These are phyloP conservation scores for Phytophthora nicotianae DNA, from an alignment of 352 stramenopile species.

Conservation along the genomic window DNA sequence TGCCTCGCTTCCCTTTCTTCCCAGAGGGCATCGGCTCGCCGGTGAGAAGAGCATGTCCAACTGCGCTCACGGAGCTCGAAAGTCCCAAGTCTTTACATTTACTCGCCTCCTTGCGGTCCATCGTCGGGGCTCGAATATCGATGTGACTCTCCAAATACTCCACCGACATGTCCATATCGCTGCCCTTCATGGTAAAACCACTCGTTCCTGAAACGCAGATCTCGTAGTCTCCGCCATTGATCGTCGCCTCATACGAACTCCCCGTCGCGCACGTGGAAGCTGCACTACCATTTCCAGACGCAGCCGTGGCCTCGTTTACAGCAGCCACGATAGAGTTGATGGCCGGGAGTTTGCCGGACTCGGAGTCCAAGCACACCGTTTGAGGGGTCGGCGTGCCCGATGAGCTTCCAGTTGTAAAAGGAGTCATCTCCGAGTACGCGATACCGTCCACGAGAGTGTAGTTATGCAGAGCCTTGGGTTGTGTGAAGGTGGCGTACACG, in stretches of 20 bases:
- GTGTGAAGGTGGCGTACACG: slow-evolving; percentile 22
- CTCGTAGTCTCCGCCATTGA: slow-evolving; percentile 14
- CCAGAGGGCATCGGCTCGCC: slow-evolving; percentile 10
- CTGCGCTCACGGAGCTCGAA: slow-evolving; percentile 5
- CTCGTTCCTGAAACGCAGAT: slow-evolving; percentile 21
- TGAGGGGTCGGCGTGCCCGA: background rate
- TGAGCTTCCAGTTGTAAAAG: slow-evolving; percentile 6
- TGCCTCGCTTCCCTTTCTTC: slow-evolving; percentile 2
- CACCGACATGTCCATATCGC: slow-evolving; percentile 28
- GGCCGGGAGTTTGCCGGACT: slow-evolving; percentile 16
- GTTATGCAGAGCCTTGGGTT: slow-evolving; percentile 24
- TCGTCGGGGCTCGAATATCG: slow-evolving; percentile 7
- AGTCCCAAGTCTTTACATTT: slow-evolving; percentile 4
- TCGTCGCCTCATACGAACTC: slow-evolving; percentile 5
- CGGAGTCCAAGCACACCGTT: slow-evolving; percentile 18
- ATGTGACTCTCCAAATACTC: slow-evolving; percentile 19
- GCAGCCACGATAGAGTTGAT: slow-evolving; percentile 24
- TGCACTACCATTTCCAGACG: slow-evolving; percentile 1
- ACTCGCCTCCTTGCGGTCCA: background rate
- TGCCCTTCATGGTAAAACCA: slow-evolving; percentile 20
- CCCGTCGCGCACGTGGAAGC: slow-evolving; percentile 1
- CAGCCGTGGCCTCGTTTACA: slow-evolving; percentile 12
- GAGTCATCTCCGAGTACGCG: slow-evolving; percentile 24
- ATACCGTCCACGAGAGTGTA: slow-evolving; percentile 38
- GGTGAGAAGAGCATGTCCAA: slow-evolving; percentile 13